These are phyloP conservation scores for Leucosporidium creatinivorum DNA, from an alignment of 768 basidiomycete genomes.

Conservation along the genomic window DNA sequence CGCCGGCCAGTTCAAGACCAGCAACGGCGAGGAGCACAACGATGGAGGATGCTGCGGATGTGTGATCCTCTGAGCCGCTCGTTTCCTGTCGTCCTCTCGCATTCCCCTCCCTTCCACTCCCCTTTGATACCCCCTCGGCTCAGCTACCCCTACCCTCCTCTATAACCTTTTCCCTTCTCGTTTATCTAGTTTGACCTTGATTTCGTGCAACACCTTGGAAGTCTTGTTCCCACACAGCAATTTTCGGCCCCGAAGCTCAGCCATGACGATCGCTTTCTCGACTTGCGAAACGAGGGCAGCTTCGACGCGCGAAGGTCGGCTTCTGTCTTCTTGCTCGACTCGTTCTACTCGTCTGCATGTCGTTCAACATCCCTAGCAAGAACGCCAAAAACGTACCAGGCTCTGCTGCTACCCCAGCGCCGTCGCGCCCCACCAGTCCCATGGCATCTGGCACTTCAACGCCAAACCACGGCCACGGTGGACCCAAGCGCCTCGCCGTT, in stretches of 20 bases:
- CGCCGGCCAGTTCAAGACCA: not conserved
- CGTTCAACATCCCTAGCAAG: too few species aligned
- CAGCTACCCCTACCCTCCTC: not conserved
- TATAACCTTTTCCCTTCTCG: not conserved
- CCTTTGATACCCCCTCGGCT: not conserved
- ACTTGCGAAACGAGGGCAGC: too few species aligned
- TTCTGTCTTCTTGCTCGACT: too few species aligned
- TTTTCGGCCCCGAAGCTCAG: too few species aligned
- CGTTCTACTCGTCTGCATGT: too few species aligned
- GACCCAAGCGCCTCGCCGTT: conserved; percentile 51
- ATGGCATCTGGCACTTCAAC: not conserved
- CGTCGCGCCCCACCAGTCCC: not conserved
- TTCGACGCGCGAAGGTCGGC: too few species aligned
- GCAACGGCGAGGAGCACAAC: conserved; percentile 24
- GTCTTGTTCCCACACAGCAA: too few species aligned
- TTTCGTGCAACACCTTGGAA: not conserved
- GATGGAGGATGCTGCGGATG: conserved; percentile 36
- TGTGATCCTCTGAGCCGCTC: conserved; percentile 25
- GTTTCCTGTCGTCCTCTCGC: not conserved
- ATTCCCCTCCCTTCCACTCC: not conserved
- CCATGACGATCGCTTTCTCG: too few species aligned
- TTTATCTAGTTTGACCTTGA: not conserved
- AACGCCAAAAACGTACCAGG: too few species aligned
- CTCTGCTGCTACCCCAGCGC: not conserved
- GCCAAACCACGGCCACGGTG: not conserved